These are phyloP conservation scores for Pichia sp. DNA, from an alignment of 1,139 yeast species.

Conservation along the genomic window DNA sequence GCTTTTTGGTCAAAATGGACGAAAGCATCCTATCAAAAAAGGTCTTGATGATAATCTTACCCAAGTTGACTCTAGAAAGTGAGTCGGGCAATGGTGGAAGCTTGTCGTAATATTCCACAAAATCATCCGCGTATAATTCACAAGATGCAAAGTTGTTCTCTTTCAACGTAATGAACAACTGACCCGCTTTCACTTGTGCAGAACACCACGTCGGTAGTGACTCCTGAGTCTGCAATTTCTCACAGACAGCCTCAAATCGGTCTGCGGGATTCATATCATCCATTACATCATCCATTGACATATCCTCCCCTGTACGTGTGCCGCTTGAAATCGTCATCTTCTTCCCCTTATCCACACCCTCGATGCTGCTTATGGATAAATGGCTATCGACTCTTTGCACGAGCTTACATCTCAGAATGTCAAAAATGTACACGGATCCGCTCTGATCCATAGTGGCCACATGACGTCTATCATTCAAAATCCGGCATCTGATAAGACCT, in stretches of 20 bases:
- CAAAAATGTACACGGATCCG: conserved; percentile 75
- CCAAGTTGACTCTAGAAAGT: conserved; percentile 42
- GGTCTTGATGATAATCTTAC: conserved; percentile 51
- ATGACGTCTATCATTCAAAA: conserved; percentile 73
- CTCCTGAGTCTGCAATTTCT: conserved; percentile 59
- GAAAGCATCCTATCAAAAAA: conserved; percentile 31
- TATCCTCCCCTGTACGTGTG: neutral
- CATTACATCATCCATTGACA: neutral
- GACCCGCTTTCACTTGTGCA: conserved; percentile 80
- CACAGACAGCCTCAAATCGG: conserved; percentile 58
- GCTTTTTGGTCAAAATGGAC: neutral
- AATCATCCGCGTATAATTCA: conserved; percentile 80
- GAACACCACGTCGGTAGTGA: conserved; percentile 87
- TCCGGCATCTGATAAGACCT: conserved; percentile 59
- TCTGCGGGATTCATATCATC: conserved; percentile 18
- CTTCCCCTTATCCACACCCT: conserved; percentile 1
- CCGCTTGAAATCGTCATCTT: neutral
- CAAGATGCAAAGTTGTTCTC: conserved; percentile 48
- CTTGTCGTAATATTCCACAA: conserved; percentile 41
- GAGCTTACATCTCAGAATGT: conserved; percentile 50
- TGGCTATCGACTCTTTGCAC: conserved; percentile 14
- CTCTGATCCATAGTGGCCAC: conserved; percentile 72
- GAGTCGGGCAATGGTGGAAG: neutral
- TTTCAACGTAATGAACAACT: conserved; percentile 61
- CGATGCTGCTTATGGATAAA: conserved; percentile 8